phyloP scores from a whole-genome alignment of 805 yeast species.

The Myxozyma geophila region DNA sequence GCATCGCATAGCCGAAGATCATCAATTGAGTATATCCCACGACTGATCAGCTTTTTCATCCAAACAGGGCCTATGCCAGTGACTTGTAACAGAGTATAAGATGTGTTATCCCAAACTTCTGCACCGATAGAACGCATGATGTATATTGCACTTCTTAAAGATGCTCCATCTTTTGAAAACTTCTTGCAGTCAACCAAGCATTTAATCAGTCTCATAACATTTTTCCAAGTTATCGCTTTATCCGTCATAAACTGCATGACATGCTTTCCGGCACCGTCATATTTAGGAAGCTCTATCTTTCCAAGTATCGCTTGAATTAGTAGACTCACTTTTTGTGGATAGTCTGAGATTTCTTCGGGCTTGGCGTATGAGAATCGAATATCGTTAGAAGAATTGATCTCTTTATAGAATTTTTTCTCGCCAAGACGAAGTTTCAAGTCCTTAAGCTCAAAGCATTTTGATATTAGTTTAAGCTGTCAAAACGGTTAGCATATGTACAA shows the following conservation, averaged over 20 bases:
- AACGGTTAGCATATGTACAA: not conserved
- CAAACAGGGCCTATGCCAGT: constrained; percentile 53
- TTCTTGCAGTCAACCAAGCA: constrained; percentile 53
- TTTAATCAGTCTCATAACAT: constrained; percentile 50
- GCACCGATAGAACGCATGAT: constrained; percentile 51
- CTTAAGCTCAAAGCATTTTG: constrained; percentile 50
- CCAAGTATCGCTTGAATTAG: constrained; percentile 46
- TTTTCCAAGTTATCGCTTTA: constrained; percentile 51
- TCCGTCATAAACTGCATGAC: constrained; percentile 53
- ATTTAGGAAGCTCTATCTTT: constrained; percentile 54
- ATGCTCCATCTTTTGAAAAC: constrained; percentile 50
- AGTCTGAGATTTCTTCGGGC: constrained; percentile 41
- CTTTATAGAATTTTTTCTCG: constrained; percentile 53
- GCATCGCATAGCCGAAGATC: constrained; percentile 44
- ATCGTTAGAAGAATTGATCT: constrained; percentile 50
- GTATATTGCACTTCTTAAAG: constrained; percentile 49
- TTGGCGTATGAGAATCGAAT: constrained; percentile 47
- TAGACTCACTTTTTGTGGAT: constrained; percentile 50
- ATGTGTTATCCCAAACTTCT: constrained; percentile 57
- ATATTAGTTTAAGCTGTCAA: constrained; percentile 40
- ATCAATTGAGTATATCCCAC: constrained; percentile 45
- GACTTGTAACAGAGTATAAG: constrained; percentile 54
- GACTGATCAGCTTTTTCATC: constrained; percentile 48
- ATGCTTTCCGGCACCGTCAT: constrained; percentile 49
- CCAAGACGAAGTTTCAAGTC: constrained; percentile 50